A percentile compares a stretch with the other conserved stretches of the same genome.
phyloP scores from a whole-genome alignment of 495 filamentous ascomycete species.

The Penicillium cataractarum region DNA sequence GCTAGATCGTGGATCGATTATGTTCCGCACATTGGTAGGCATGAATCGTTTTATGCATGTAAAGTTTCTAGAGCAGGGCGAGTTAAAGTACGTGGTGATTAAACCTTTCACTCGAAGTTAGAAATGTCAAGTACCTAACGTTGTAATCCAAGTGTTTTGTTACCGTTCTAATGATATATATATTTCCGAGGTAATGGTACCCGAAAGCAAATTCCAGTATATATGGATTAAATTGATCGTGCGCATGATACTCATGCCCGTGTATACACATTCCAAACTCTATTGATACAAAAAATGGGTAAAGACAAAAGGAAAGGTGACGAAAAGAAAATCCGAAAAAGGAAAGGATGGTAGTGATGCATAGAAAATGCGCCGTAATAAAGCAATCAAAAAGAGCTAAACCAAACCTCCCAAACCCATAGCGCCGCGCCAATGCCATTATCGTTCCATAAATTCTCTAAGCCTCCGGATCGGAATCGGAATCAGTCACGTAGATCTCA shows the following conservation, averaged over 20 bases:
- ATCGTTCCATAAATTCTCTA: background rate
- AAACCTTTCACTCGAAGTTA: too few relatives aligned
- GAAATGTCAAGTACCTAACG: too few relatives aligned
- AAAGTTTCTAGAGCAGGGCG: background rate
- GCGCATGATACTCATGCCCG: constrained; percentile 3
- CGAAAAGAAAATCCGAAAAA: constrained; percentile 12
- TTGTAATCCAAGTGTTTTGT: too few relatives aligned
- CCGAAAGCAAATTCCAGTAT: background rate
- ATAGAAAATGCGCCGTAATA: constrained; percentile 7
- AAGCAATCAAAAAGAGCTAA: background rate
- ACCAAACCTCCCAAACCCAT: constrained; percentile 1
- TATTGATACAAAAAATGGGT: constrained; percentile 3
- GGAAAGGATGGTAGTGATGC: constrained; percentile 14
- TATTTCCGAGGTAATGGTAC: too few relatives aligned
- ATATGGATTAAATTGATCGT: background rate
- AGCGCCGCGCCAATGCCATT: constrained; percentile 16
- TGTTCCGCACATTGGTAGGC: background rate
- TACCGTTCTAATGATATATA: too few relatives aligned
- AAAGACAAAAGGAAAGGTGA: constrained; percentile 7
- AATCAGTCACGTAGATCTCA: constrained; percentile 14
- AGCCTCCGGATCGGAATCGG: constrained; percentile 7
- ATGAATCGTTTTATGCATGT: background rate
- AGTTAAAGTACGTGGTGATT: background rate
- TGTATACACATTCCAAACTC: background rate
- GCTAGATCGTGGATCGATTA: background rate